phyloP scores from a whole-genome alignment of 2,329 filamentous ascomycete species.

The Hymenoscyphus linearis region DNA sequence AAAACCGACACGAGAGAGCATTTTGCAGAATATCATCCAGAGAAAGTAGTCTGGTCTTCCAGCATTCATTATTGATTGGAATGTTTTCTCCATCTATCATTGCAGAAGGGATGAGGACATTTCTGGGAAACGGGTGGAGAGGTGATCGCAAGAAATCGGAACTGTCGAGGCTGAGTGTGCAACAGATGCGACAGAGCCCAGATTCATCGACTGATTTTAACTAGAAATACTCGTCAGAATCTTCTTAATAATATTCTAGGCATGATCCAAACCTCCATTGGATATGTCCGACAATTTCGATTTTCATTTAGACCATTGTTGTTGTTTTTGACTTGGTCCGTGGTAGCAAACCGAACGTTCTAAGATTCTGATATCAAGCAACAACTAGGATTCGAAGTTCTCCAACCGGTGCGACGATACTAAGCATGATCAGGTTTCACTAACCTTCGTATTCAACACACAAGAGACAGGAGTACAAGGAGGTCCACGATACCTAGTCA shows the following conservation, averaged over 20 bases:
- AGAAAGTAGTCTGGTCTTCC: neutral
- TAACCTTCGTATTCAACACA: too few relatives aligned
- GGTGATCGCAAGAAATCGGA: neutral
- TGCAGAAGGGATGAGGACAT: too few relatives aligned
- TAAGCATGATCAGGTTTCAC: too few relatives aligned
- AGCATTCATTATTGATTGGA: neutral
- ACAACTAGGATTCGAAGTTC: too few relatives aligned
- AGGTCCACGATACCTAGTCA: neutral
- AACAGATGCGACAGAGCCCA: neutral
- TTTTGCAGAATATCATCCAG: neutral
- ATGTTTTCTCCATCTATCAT: too few relatives aligned
- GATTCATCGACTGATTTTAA: neutral
- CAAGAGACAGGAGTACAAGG: too few relatives aligned
- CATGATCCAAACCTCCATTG: neutral
- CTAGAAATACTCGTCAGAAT: neutral
- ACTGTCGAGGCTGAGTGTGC: neutral
- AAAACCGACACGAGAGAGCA: neutral
- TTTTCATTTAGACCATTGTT: too few relatives aligned
- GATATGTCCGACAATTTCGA: too few relatives aligned
- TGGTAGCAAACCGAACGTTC: too few relatives aligned
- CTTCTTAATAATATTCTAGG: neutral
- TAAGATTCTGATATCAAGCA: too few relatives aligned
- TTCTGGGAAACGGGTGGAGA: neutral
- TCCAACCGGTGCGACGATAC: too few relatives aligned
- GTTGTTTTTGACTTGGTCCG: too few relatives aligned